Conservation (phyloP, 108 stramenopile species). For the Chaetoceros muelleri region DNA sequence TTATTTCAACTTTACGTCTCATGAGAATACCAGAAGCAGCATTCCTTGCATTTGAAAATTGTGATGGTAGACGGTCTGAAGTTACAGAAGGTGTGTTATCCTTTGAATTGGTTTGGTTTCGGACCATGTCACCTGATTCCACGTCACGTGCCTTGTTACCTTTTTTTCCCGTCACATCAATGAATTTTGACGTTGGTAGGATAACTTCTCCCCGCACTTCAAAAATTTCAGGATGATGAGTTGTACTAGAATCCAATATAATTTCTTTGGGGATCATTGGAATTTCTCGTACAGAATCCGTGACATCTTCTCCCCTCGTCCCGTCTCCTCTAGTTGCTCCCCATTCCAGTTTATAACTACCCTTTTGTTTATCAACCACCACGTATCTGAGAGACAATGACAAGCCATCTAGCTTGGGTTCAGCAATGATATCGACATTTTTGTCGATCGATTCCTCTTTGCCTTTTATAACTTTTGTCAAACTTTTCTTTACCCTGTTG, state of each 20-base stretch:
- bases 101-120: neutral
- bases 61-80: neutral
- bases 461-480: neutral
- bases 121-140: neutral
- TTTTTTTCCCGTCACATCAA: slow-evolving; percentile 10
- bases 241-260: slow-evolving; percentile 1
- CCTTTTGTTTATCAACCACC: slow-evolving; percentile 1
- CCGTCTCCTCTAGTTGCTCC: slow-evolving; percentile 91
- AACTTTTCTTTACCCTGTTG: slow-evolving; percentile 37
- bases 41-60: slow-evolving; percentile 85
- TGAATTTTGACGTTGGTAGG: slow-evolving; percentile 45
- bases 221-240: slow-evolving; percentile 15
- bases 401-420: slow-evolving; percentile 93
- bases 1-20: slow-evolving; percentile 34
- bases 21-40: slow-evolving; percentile 87
- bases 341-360: slow-evolving; percentile 42
- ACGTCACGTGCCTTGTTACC: neutral
- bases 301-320: slow-evolving; percentile 67
- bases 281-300: slow-evolving; percentile 23
- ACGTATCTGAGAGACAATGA: slow-evolving; percentile 76
- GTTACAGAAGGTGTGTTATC: slow-evolving; percentile 1
- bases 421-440: slow-evolving; percentile 55
- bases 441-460: neutral
- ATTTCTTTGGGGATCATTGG: slow-evolving; percentile 9
- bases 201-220: slow-evolving; percentile 92